phyloP scores from a whole-genome alignment of 768 basidiomycete species.

The Leucosporidium yakuticum region DNA sequence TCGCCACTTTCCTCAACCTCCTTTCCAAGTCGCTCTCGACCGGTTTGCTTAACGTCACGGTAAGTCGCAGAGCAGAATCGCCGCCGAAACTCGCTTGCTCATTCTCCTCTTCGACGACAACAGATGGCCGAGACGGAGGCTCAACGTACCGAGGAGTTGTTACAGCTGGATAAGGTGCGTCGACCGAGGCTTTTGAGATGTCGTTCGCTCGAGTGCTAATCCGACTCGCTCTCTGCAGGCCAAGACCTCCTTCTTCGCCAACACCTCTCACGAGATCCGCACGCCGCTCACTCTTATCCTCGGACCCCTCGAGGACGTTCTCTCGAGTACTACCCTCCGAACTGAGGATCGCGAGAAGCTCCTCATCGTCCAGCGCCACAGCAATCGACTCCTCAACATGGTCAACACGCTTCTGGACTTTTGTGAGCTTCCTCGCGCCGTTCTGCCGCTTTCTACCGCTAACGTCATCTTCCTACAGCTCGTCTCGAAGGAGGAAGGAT shows the following conservation, averaged over 20 bases:
- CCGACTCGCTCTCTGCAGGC: not conserved
- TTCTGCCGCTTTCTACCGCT: not conserved
- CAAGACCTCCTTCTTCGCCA: conserved; percentile 29
- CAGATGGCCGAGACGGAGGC: conserved; percentile 30
- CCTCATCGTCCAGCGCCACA: conserved; percentile 20
- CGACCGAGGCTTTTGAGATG: no score
- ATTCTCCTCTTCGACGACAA: not conserved
- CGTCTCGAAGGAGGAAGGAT: conserved; percentile 28
- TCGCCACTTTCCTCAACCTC: conserved; percentile 29
- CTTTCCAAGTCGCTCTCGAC: conserved; percentile 19
- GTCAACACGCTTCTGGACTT: conserved; percentile 27
- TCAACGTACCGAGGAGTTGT: conserved; percentile 19
- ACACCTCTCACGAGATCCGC: conserved; percentile 26
- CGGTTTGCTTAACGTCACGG: conserved; percentile 25
- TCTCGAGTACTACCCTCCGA: conserved; percentile 12
- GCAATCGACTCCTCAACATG: conserved; percentile 25
- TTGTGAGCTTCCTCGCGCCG: not conserved
- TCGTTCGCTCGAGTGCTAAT: no score
- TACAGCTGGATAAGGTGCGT: conserved; percentile 22
- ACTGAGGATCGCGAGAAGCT: conserved; percentile 10
- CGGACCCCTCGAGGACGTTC: conserved; percentile 27
- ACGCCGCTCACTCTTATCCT: conserved; percentile 31
- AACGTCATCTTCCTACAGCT: conserved; percentile 13
- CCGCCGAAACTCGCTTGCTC: no score
- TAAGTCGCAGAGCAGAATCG: no score